Evolutionary conservation across 179 eudicot species (phyloP).

Genomic region (Silene noctiflora): DNA sequence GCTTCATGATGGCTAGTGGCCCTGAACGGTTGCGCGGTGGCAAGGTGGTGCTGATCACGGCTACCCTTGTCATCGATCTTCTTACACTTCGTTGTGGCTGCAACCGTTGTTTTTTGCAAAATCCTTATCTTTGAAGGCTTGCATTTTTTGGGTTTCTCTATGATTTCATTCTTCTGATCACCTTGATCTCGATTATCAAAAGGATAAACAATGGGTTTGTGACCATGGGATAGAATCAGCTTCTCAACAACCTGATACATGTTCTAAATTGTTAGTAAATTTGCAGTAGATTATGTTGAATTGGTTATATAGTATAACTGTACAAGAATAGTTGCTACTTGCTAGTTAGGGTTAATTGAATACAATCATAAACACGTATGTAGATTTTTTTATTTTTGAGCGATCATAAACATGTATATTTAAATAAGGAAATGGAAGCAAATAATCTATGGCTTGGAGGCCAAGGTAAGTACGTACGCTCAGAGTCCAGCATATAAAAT

Average conservation of each 20-base stretch:
- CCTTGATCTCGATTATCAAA: constrained; percentile 1
- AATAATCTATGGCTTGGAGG: not conserved
- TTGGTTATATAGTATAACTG: no score
- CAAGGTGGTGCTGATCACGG: constrained; percentile 1
- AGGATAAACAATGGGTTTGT: constrained; percentile 21
- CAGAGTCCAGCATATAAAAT: not conserved
- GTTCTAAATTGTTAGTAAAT: not conserved
- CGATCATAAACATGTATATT: no score
- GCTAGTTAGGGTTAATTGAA: not conserved
- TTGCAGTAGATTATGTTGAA: not conserved
- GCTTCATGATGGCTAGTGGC: not conserved
- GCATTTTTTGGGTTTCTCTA: constrained; percentile 27
- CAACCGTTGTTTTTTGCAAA: constrained; percentile 24
- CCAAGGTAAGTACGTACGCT: not conserved
- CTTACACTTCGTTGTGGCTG: constrained; percentile 7
- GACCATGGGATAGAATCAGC: constrained; percentile 23
- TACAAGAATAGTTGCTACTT: not conserved
- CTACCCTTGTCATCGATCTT: constrained; percentile 16
- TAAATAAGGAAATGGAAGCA: not conserved
- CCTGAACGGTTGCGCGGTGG: not conserved
- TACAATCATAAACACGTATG: no score
- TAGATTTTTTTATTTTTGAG: no score
- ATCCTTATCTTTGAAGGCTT: constrained; percentile 35
- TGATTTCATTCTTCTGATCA: constrained; percentile 14
- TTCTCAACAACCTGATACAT: constrained; percentile 33